Evolutionary conservation across 176 grass and related monocot species (phyloP), one percentile per base, ranked within the genome.

Genomic region (Poa pratensis): DNA sequence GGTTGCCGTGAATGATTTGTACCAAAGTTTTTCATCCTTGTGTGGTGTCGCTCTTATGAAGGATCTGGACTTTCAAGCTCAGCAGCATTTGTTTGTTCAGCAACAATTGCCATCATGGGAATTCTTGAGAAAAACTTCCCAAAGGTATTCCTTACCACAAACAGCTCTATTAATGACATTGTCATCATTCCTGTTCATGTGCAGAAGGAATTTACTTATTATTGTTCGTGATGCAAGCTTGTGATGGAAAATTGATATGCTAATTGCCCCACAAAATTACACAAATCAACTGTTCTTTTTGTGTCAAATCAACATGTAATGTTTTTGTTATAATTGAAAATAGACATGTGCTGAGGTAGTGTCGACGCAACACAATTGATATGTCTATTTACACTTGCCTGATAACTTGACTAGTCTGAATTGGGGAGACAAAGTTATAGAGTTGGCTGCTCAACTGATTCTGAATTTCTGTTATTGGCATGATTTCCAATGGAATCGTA

Each of bases 71-170:
- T 98, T 46, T 98, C 96, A 79, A 98, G 96, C 75, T 98, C 96
- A 27, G 91, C 96, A 39, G 96, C 93, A n/a, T 92, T 98, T 87
- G 96, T 98, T n/a, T 98, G 96, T 84, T 98, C 96, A 54, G 87
- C 96, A 52, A 94, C 96, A 81, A 94, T 95, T 86, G 83, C 96
- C 83, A 98, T 95, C 64, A 92, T 98, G 96, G 93, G 93, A 70
- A n/a, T 88, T 80, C 88, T 95, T 46, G 81, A 61, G 45, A 92
- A 92, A 83, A 95, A 90, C 50, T 95, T 92, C 50, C 88, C 91
- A 26, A 95, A 98, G 96, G 96, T 98, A 95, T 23, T 55, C 53
- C 11, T 86, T 20, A 74, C 18, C 71, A 58, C 17, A 69, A 59
- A 58, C 45, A 52, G 62, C 18, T 80, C 24, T 58, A 10, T 74